phyloP scores from a whole-genome alignment of 805 yeast species.

The Yamadazyma tumulicola region DNA sequence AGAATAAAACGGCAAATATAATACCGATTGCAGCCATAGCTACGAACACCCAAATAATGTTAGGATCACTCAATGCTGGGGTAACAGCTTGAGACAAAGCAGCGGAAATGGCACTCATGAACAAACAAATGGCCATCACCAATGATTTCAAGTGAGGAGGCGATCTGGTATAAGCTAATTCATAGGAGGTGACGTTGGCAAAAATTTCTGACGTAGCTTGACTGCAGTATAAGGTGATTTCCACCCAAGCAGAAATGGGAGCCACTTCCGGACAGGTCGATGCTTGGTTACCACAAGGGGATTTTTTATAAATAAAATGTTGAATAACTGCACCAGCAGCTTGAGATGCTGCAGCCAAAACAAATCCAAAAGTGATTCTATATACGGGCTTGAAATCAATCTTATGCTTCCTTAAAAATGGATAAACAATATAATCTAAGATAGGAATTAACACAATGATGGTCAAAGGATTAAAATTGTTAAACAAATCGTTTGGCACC shows the following conservation, averaged over 20 bases:
- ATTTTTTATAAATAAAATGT: conserved; percentile 43
- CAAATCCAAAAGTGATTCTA: conserved; percentile 47
- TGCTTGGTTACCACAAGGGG: conserved; percentile 51
- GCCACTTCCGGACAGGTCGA: conserved; percentile 28
- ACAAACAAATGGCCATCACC: conserved; percentile 44
- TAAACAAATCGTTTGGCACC: conserved; percentile 55
- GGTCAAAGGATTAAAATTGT: conserved; percentile 52
- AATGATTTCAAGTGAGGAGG: conserved; percentile 50
- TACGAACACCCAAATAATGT: conserved; percentile 39
- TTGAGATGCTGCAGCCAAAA: conserved; percentile 44
- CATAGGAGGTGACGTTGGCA: conserved; percentile 49
- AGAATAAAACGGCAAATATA: conserved; percentile 27
- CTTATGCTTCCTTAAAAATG: conserved; percentile 38
- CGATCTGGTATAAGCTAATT: conserved; percentile 51
- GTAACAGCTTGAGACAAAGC: conserved; percentile 44
- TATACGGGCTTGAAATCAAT: conserved; percentile 42
- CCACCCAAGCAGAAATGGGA: conserved; percentile 13
- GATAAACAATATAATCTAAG: conserved; percentile 47
- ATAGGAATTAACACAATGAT: conserved; percentile 51
- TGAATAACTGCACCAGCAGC: conserved; percentile 50
- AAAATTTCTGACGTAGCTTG: conserved; percentile 52
- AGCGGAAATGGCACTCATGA: conserved; percentile 45
- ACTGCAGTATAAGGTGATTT: conserved; percentile 8
- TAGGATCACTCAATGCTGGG: conserved; percentile 39
- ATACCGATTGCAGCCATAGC: conserved; percentile 36